Percentiles rank a stretch among this genome's conserved stretches.
Evolutionary conservation across 2,329 filamentous ascomycete species (phyloP).

Genomic region (Berkeleyomyces rouxiae): DNA sequence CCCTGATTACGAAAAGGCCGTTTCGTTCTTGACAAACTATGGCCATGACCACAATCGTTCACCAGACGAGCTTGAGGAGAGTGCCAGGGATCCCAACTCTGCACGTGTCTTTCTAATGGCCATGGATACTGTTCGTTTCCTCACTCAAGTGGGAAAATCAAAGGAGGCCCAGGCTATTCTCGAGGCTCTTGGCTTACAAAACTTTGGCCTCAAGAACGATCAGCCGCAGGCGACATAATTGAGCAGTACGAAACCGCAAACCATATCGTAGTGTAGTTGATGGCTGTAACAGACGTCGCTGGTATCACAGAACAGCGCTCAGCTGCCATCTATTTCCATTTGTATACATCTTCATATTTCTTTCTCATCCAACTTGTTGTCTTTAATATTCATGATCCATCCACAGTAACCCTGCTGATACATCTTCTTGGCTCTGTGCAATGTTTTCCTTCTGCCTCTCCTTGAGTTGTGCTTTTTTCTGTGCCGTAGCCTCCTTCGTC

Average conservation of each 20-base stretch:
- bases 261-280: not conserved
- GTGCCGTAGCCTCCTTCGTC: constrained; percentile 1
- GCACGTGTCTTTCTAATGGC: constrained; percentile 15
- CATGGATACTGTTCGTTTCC: constrained; percentile 23
- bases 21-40: constrained; percentile 26
- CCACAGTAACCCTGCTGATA: not conserved
- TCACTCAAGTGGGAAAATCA: constrained; percentile 20
- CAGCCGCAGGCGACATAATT: not conserved
- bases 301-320: constrained; percentile 4
- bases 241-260: not conserved
- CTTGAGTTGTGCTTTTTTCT: not conserved
- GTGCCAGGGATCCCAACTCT: constrained; percentile 1
- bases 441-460: not conserved
- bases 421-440: not conserved
- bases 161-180: constrained; percentile 21
- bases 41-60: not conserved
- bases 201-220: not conserved
- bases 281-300: not conserved
- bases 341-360: not conserved
- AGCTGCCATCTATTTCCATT: not conserved
- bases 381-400: not conserved
- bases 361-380: not conserved
- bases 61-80: not conserved
- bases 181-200: constrained; percentile 13
- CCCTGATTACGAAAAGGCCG: constrained; percentile 30